Percentiles rank a stretch among this genome's conserved stretches.
Evolutionary conservation across 2,329 filamentous ascomycete species (phyloP).

Genomic region (Ophiognomonia clavigignenti-juglandacearum): DNA sequence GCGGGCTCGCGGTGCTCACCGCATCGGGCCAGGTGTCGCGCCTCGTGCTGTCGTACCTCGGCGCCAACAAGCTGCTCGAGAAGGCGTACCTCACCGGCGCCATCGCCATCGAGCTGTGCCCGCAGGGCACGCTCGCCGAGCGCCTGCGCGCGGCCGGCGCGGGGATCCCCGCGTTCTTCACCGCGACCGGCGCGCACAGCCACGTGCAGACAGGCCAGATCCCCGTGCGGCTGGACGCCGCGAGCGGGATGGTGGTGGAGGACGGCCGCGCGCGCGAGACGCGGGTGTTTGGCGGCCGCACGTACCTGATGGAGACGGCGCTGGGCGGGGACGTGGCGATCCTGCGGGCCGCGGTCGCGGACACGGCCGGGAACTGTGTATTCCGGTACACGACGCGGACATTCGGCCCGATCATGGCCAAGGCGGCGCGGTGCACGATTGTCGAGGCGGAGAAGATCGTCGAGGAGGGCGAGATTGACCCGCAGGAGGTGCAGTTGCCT

Average conservation of each 20-base stretch:
- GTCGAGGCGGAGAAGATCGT: constrained; percentile 86
- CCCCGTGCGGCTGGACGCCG: constrained; percentile 55
- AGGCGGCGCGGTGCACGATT: constrained; percentile 72
- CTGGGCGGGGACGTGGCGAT: constrained; percentile 74
- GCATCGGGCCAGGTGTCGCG: constrained; percentile 66
- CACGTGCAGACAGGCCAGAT: constrained; percentile 65
- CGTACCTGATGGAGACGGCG: constrained; percentile 73
- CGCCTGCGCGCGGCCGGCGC: constrained; percentile 67
- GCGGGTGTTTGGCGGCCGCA: constrained; percentile 66
- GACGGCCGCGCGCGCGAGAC: constrained; percentile 64
- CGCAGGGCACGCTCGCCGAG: constrained; percentile 71
- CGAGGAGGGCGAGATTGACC: constrained; percentile 64
- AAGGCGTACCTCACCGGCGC: constrained; percentile 70
- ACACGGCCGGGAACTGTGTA: constrained; percentile 72
- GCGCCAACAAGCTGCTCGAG: constrained; percentile 72
- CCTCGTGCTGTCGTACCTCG: constrained; percentile 71
- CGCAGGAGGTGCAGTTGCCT: constrained; percentile 71
- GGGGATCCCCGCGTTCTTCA: constrained; percentile 78
- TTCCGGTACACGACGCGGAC: constrained; percentile 76
- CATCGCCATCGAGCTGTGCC: constrained; percentile 70
- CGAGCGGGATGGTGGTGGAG: constrained; percentile 58
- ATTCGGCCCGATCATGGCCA: constrained; percentile 73
- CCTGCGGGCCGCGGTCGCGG: constrained; percentile 69
- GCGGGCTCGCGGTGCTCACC: constrained; percentile 65
- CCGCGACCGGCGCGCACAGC: constrained; percentile 66